Base-by-base conservation (phyloP, 208 protist genomes). In the Leishmania tropica region DNA sequence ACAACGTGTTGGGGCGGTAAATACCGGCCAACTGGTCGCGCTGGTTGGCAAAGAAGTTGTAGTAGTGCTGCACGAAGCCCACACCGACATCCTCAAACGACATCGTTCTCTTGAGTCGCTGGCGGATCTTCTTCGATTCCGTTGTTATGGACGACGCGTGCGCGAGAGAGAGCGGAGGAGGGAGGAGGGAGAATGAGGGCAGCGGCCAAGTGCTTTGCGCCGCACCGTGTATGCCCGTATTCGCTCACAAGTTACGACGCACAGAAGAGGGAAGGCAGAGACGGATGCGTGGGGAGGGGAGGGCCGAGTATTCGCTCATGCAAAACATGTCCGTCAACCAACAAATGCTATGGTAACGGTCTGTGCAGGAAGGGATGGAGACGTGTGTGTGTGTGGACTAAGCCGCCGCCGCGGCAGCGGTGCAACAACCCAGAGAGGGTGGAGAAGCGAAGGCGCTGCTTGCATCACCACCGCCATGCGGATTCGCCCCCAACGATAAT, bases 61-160 rank as follows among this genome's bases (percentile, higher is more conserved):
- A 97, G 89, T 98, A 98, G 79, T 98, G 94, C 76, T 91, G 82
- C 37, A 91, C 87, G 65, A 98, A 98, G 67, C 84, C 85, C 17
- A 78, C 74, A 58, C 94, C 95, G 60, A 97, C 79, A 31, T 95
- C 79, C 60, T 92, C 80, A 71, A 96, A 98, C 68, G 92, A 92
- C 91, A 96, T 96, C 28, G 48, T 77, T 31, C 15, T 8, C 15
- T 45, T 45, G 19, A 31, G n/a, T 53, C 42, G 45, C 28, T 17
- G 42, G 24, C 21, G 45, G 42, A 11, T 35, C 19, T 8, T 37
- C 11, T 40, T 72, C 21, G 7, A 45, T 48, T 11, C 31, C 24
- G 28, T 24, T 64, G 28, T 19, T 68, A 64, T 28, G 28, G 8
- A 64, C 58, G 2, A 31, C 58, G 10, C 42, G 35, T 42, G 64